Evolutionary conservation across 441 rosid genomes (phyloP).

Genomic region (Bocquillonia castaneifolia): DNA sequence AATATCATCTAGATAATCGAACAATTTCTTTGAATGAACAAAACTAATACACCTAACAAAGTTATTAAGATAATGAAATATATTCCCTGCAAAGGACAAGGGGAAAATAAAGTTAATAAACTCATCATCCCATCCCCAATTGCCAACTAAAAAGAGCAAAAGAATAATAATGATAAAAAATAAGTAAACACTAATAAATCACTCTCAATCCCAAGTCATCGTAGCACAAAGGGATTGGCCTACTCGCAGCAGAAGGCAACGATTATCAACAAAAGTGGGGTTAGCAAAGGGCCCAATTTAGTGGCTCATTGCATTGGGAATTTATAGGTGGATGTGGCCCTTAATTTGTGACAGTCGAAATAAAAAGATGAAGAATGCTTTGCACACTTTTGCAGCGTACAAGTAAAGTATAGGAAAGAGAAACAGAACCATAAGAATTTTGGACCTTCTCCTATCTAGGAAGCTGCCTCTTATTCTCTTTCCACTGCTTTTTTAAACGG

Average conservation of each 20-base stretch:
- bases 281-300: conserved; percentile 1
- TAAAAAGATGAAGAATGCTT: neutral
- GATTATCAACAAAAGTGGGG: conserved; percentile 12
- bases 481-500: conserved; percentile 1
- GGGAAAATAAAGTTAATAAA: neutral
- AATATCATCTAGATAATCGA: too few species aligned
- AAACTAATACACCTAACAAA: neutral
- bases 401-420: too few species aligned
- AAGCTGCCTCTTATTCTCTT: conserved; percentile 26
- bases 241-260: neutral
- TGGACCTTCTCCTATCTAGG: conserved; percentile 30
- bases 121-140: conserved; percentile 15
- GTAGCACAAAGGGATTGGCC: neutral
- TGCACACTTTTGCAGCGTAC: conserved; percentile 3
- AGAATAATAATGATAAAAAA: neutral
- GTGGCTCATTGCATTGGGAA: neutral
- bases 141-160: conserved; percentile 23
- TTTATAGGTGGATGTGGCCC: neutral
- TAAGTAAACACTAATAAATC: neutral
- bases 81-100: conserved; percentile 15
- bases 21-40: neutral
- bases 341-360: neutral
- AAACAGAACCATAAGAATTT: conserved; percentile 23
- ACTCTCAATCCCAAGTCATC: neutral
- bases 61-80: neutral